Conservation (phyloP, 176 grass and related monocot species). For the Aegilops sharonensis region DNA sequence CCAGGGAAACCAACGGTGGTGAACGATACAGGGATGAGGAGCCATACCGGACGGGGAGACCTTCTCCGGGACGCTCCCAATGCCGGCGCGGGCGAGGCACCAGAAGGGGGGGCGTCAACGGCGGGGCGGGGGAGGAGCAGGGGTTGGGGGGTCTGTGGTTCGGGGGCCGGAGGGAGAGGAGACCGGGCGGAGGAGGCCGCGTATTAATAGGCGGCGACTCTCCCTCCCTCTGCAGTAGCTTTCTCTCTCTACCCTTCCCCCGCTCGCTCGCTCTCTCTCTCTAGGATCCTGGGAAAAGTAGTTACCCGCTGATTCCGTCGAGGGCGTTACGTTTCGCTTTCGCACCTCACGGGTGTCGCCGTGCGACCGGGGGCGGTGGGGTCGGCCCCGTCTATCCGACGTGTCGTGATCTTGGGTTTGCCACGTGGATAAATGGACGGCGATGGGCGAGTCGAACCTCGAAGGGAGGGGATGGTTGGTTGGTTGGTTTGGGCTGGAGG, state of each 20-base stretch:
- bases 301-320: slow-evolving; percentile 32
- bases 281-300: slow-evolving; percentile 12
- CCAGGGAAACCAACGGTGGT: not conserved
- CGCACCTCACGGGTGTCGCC: slow-evolving; percentile 19
- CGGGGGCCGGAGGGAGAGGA: slow-evolving; percentile 14
- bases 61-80: not conserved
- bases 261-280: not conserved
- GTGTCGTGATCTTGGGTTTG: rapidly evolving
- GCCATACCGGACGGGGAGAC: slow-evolving; percentile 20
- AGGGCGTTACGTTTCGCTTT: slow-evolving; percentile 26
- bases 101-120: not conserved
- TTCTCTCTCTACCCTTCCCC: not conserved
- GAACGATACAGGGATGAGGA: not conserved
- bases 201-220: slow-evolving; percentile 62
- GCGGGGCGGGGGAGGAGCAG: not conserved
- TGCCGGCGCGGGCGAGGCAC: slow-evolving; percentile 1
- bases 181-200: not conserved
- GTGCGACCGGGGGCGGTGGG: not conserved
- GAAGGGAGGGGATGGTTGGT: not conserved
- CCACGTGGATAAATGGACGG: slow-evolving; percentile 21
- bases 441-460: not conserved
- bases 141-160: not conserved
- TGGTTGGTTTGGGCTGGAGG: not conserved
- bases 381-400: not conserved
- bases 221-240: not conserved